phyloP scores from a whole-genome alignment of 257 asterid species.

The Solanum sparsipilum region DNA sequence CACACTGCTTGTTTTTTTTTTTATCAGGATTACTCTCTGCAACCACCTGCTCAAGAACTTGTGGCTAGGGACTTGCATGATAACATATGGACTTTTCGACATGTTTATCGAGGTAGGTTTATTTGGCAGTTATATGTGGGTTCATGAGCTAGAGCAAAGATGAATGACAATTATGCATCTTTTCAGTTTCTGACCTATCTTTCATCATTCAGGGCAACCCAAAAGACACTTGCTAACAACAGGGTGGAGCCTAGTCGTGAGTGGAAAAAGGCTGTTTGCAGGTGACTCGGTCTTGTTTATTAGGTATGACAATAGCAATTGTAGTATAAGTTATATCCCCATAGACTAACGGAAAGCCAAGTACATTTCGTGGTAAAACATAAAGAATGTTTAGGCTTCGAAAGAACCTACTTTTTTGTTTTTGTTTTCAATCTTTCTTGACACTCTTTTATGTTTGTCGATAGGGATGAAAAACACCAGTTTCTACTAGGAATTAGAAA shows the following conservation, averaged over 20 bases:
- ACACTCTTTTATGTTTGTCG: background rate
- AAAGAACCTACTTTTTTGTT: background rate
- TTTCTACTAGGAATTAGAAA: slow-evolving; percentile 70
- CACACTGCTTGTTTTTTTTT: background rate
- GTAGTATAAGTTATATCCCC: background rate
- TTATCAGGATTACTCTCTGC: slow-evolving; percentile 74
- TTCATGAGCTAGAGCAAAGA: background rate
- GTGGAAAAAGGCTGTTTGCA: slow-evolving; percentile 85
- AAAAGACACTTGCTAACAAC: slow-evolving; percentile 91
- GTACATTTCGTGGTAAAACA: background rate
- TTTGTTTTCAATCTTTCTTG: background rate
- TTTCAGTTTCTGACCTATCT: background rate
- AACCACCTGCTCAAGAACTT: slow-evolving; percentile 94
- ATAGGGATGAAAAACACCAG: slow-evolving; percentile 86
- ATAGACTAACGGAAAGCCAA: background rate
- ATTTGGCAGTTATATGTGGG: background rate
- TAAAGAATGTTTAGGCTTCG: background rate
- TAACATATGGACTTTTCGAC: slow-evolving; percentile 83
- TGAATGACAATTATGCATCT: background rate
- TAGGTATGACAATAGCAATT: slow-evolving; percentile 30
- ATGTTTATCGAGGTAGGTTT: slow-evolving; percentile 73
- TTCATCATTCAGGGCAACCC: slow-evolving; percentile 57
- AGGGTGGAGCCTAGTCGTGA: slow-evolving; percentile 90
- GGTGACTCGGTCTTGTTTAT: slow-evolving; percentile 90
- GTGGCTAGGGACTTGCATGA: slow-evolving; percentile 91